Percentiles rank a stretch among this genome's conserved stretches.
phyloP scores from a whole-genome alignment of 2,329 filamentous ascomycete species.

The Tricladium varicosporioides region DNA sequence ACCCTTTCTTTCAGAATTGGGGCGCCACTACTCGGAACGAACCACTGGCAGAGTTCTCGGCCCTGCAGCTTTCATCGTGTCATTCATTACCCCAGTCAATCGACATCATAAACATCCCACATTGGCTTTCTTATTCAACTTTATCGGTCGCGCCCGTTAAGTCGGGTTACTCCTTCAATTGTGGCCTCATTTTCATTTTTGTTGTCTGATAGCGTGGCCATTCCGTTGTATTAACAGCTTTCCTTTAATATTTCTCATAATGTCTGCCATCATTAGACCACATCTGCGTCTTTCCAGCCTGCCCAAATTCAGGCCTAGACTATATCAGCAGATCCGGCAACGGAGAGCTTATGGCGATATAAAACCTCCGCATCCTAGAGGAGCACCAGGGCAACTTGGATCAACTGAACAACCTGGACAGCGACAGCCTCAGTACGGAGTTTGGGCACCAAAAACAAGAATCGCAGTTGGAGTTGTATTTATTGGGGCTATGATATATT shows the following conservation, averaged over 20 bases:
- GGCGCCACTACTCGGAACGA: neutral
- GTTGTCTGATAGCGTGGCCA: conserved; percentile 19
- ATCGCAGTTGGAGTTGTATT: conserved; percentile 48
- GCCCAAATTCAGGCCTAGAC: conserved; percentile 17
- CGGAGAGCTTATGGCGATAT: conserved; percentile 22
- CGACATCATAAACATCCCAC: conserved; percentile 13
- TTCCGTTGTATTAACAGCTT: conserved; percentile 11
- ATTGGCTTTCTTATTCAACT: conserved; percentile 2
- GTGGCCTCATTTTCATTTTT: conserved; percentile 26
- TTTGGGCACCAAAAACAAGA: conserved; percentile 45
- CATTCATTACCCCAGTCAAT: conserved; percentile 11
- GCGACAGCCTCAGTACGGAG: conserved; percentile 20
- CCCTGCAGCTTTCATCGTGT: neutral
- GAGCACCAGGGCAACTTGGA: neutral
- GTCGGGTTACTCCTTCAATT: conserved; percentile 18
- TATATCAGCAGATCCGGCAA: conserved; percentile 17
- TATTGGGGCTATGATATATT: conserved; percentile 47
- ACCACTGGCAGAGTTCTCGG: no score
- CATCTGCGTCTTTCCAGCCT: conserved; percentile 20
- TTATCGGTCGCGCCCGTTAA: conserved; percentile 2
- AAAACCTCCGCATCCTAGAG: conserved; percentile 19
- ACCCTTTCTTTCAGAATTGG: no score
- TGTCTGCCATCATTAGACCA: conserved; percentile 24
- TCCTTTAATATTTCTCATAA: conserved; percentile 20
- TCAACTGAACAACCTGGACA: neutral